Base-by-base conservation (phyloP, 2,329 filamentous ascomycete species). In the Parascedosporium putredinis region DNA sequence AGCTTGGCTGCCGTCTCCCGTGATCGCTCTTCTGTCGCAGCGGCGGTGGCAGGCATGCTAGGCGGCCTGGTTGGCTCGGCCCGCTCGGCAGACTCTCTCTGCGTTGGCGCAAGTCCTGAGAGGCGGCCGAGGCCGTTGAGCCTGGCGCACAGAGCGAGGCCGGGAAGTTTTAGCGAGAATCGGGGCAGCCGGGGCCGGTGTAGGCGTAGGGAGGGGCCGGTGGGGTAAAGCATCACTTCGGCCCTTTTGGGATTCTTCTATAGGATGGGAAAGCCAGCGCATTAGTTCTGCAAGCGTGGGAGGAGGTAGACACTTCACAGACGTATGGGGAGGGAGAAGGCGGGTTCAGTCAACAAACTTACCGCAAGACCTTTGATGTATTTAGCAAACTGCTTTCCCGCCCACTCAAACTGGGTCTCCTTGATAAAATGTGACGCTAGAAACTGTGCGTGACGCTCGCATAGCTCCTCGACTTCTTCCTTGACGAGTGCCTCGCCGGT, bases 401-500 rank as follows among this genome's bases (percentile, higher is more conserved):
- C 54, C 75, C 74, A 78, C 31, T 67, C 61, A 23, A 71, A 60
- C 0, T 59, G 56, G 4, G 54, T 51, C 22, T 70, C 69, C 46
- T 70, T 70, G 2, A 65, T 58, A 44, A 78, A 74, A 50, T 81
- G 76, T 4, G 67, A 66, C 10, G 78, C 64, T 2, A 81, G 61
- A 52, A 79, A 79, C 1, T 67, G 58, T 1, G 71, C 72, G 53
- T 79, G 74, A 16, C 72, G 67, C 31, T 67, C 56, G 49, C 72
- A 75, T 23, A 71, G 66, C 14, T 66, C 59, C 7, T 69, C 60
- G 1, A 73, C 72, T 49, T 81, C 76, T 23, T 72, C 64, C 4
- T 72, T 61, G 1, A 75, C 71, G 25, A 70, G 65, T 7, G 76
- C 76, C 53, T 79, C 74, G 10, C 78, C 78, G 16, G 72, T 62